These are phyloP conservation scores for Talaromyces adpressus DNA, from an alignment of 495 filamentous ascomycete species.

Conservation along the genomic window DNA sequence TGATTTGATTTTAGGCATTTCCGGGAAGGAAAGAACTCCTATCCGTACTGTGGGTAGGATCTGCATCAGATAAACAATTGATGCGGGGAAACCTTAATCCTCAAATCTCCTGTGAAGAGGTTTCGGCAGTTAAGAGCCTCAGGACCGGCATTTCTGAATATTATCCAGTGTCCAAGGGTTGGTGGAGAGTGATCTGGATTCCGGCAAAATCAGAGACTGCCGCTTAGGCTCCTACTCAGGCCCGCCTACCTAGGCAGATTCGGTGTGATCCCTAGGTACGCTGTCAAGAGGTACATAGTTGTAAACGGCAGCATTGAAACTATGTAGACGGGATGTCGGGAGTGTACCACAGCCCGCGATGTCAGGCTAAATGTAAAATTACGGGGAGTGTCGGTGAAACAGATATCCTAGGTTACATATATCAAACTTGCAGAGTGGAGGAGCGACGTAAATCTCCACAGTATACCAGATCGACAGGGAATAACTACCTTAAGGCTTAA, in stretches of 20 bases:
- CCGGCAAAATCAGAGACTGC: neutral
- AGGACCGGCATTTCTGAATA: neutral
- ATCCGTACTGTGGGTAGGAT: neutral
- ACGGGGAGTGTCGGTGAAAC: slow-evolving; percentile 4
- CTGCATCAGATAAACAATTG: neutral
- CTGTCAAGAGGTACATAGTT: no score
- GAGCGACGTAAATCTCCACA: no score
- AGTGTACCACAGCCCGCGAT: neutral
- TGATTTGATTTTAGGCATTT: neutral
- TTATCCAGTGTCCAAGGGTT: neutral
- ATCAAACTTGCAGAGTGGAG: no score
- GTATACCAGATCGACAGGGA: no score
- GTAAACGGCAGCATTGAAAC: no score
- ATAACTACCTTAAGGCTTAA: no score
- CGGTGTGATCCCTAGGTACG: neutral
- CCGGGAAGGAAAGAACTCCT: neutral
- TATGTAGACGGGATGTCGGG: neutral
- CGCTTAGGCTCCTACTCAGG: neutral
- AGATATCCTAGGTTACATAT: neutral
- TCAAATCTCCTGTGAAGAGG: neutral
- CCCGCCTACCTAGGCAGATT: neutral
- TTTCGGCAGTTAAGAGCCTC: neutral
- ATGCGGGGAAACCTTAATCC: neutral
- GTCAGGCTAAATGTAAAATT: neutral
- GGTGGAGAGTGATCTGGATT: neutral